Base-by-base conservation (phyloP, 2,329 filamentous ascomycete species). In the Sclerotinia subarctica region DNA sequence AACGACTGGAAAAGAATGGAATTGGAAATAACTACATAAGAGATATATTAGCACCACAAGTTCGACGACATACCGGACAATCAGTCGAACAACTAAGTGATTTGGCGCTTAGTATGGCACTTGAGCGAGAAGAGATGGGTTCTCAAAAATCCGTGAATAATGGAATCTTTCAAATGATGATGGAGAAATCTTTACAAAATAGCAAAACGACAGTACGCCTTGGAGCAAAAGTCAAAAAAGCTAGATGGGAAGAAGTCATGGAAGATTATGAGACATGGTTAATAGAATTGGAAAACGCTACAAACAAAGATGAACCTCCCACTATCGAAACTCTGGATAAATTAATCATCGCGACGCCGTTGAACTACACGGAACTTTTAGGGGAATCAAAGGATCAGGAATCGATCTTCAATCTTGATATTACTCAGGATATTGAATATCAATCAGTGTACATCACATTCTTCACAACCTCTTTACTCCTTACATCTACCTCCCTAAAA, bases 41-140 rank as follows among this genome's bases (percentile, higher is more conserved):
- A 26, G 54, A 66, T 29, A 59, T 66, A 38, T 38, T 66, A 38
- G 53, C 64, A 38, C 64, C 64, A 0, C 64, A 66, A 59, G 53
- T 66, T 26, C 44, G 64, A 5, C 64, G 53, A 13, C 64, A 66
- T 32, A 66, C 53, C 1, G 64, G 54, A 26, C 64, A 66, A 58
- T 24, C 24, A 17, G n/a, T 66, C 24, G 29, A 35, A 3, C 26
- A 59, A 10, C 17, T 66, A 1, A 66, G 54, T n/a, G 64, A 66
- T 42, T 15, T 66, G 5, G 54, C 64, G 38, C 8, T 66, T 15
- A 66, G 64, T n/a, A 49, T 59, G 11, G 64, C 64, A 2, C 54
- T 66, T 26, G 21, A 47, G 2, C 44, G n/a, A 42, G 64, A 66
- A 44, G 53, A 66, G 19, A 42, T 32, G 8, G 24, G 35, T 3